phyloP scores from a whole-genome alignment of 495 filamentous ascomycete genomes.

The Hypomontagnella submonticulosa region DNA sequence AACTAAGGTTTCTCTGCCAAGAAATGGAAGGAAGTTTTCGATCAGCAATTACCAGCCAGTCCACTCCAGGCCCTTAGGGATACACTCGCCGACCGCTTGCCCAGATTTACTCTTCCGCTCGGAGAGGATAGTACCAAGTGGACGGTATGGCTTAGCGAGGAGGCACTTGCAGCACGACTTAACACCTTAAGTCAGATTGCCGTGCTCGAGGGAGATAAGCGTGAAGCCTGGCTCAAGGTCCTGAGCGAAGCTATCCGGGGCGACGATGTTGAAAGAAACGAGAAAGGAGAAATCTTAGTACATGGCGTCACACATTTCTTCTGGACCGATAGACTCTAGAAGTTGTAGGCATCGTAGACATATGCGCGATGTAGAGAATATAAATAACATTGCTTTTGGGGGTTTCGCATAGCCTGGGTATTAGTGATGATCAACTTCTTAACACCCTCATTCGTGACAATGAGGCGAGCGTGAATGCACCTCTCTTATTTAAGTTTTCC shows the following conservation, averaged over 20 bases:
- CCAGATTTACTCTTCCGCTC: constrained; percentile 63
- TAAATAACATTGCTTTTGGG: constrained; percentile 19
- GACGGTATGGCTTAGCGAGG: constrained; percentile 61
- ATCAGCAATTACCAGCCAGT: constrained; percentile 58
- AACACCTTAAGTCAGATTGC: constrained; percentile 71
- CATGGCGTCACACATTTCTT: constrained; percentile 64
- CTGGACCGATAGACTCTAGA: constrained; percentile 61
- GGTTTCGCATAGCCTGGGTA: not conserved
- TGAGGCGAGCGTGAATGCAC: not conserved
- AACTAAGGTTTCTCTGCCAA: constrained; percentile 33
- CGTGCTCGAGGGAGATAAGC: constrained; percentile 60
- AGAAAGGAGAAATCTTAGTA: constrained; percentile 64
- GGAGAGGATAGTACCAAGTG: constrained; percentile 48
- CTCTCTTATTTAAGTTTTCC: not conserved
- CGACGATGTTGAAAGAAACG: constrained; percentile 59
- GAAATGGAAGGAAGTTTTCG: constrained; percentile 63
- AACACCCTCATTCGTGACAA: not conserved
- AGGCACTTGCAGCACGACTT: constrained; percentile 66
- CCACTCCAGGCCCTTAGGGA: constrained; percentile 54
- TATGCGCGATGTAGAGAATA: constrained; percentile 8
- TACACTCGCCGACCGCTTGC: constrained; percentile 47
- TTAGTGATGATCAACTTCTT: not conserved
- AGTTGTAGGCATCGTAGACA: not conserved
- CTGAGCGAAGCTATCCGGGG: constrained; percentile 58
- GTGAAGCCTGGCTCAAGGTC: constrained; percentile 55